Conservation (phyloP, 345 rosid genomes). For the Brassica rapa region DNA sequence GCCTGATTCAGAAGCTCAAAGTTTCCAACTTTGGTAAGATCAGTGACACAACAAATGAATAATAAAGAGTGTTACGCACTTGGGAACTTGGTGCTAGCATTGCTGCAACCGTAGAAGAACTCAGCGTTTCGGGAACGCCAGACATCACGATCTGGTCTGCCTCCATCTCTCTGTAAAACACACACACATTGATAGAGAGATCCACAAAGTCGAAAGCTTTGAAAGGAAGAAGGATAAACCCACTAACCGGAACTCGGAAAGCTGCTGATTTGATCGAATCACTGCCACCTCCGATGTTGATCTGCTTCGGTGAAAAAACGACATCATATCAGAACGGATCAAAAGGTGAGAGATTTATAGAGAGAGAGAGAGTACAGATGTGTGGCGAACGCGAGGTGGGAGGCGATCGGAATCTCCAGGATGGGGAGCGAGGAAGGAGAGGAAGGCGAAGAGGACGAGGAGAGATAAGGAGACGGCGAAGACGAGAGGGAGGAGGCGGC, state of each 20-base stretch:
- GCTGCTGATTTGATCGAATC: slow-evolving; percentile 40
- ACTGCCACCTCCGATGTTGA: slow-evolving; percentile 27
- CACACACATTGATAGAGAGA: background rate
- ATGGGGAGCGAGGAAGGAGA: slow-evolving; percentile 73
- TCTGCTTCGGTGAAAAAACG: slow-evolving; percentile 10
- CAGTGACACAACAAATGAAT: background rate
- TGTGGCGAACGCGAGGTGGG: slow-evolving; percentile 34
- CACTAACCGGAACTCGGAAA: slow-evolving; percentile 78
- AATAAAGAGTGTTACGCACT: slow-evolving; percentile 44
- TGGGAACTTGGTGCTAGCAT: slow-evolving; percentile 60
- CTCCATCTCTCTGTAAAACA: slow-evolving; percentile 54
- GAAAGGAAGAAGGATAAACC: background rate
- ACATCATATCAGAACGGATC: background rate
- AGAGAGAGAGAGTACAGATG: slow-evolving; percentile 39
- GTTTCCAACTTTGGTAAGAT: slow-evolving; percentile 6
- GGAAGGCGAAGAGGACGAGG: slow-evolving; percentile 64
- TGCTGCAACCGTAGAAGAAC: slow-evolving; percentile 68
- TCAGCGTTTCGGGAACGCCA: slow-evolving; percentile 73
- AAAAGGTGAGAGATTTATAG: background rate
- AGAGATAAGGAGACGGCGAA: slow-evolving; percentile 54
- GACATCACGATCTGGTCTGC: slow-evolving; percentile 68
- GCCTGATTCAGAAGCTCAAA: background rate
- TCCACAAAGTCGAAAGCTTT: slow-evolving; percentile 21
- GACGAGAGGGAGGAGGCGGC: slow-evolving; percentile 53
- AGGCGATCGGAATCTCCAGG: slow-evolving; percentile 44